Percentiles rank a stretch among this genome's conserved stretches.
phyloP scores from a whole-genome alignment of 192 early-diverging fungal genomes.

The Rhizoclosmatium globosum region DNA sequence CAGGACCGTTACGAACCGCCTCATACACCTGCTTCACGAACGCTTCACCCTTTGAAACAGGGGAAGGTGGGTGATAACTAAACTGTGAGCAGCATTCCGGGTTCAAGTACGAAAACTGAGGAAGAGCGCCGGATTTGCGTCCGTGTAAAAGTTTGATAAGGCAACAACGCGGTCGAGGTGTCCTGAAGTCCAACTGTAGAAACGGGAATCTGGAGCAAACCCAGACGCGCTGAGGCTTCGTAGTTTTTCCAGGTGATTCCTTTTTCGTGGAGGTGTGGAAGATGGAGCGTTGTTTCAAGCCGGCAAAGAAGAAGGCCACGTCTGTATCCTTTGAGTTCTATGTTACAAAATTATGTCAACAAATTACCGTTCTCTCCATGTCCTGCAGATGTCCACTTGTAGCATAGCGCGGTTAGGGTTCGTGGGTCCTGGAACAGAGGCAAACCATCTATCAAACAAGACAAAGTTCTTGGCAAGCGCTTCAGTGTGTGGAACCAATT shows the following conservation, averaged over 20 bases:
- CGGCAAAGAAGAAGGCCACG: background rate
- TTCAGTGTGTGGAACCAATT: background rate
- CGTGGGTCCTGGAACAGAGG: slow-evolving; percentile 25
- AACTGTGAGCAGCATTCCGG: slow-evolving; percentile 46
- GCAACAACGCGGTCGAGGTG: slow-evolving; percentile 11
- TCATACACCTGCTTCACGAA: slow-evolving; percentile 18
- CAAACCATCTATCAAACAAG: slow-evolving; percentile 26
- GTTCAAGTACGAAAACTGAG: slow-evolving; percentile 45
- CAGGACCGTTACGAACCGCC: slow-evolving; percentile 1
- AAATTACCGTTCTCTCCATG: slow-evolving; percentile 19
- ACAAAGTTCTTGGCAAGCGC: slow-evolving; percentile 26
- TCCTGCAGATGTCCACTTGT: slow-evolving; percentile 15
- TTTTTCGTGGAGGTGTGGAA: slow-evolving; percentile 46
- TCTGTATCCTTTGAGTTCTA: too few species aligned
- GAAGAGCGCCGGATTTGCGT: slow-evolving; percentile 37
- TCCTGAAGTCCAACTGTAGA: slow-evolving; percentile 40
- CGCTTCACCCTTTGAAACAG: slow-evolving; percentile 17
- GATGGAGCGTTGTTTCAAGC: slow-evolving; percentile 34
- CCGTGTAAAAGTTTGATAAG: slow-evolving; percentile 36
- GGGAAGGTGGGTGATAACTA: slow-evolving; percentile 11
- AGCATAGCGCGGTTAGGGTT: slow-evolving; percentile 21
- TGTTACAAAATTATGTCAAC: background rate
- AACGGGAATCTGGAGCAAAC: slow-evolving; percentile 39
- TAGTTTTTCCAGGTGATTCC: slow-evolving; percentile 45
- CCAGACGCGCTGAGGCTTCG: background rate